These are phyloP conservation scores for Raffaelea ambrosiae DNA, from an alignment of 2,329 filamentous ascomycete species.

Conservation along the genomic window DNA sequence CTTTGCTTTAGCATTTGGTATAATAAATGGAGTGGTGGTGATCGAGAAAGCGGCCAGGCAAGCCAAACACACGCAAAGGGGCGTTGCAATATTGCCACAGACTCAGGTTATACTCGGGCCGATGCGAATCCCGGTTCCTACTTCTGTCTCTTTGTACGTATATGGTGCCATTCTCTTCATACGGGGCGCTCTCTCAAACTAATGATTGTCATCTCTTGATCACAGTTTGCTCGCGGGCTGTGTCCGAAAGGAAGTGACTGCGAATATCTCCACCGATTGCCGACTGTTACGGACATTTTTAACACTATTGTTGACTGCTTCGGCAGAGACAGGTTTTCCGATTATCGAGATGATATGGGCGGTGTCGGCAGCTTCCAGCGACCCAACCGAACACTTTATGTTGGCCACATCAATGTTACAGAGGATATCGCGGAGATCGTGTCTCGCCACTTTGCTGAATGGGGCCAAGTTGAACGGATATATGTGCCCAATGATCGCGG, in stretches of 20 bases:
- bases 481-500: conserved; percentile 83
- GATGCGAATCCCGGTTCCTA: conserved; percentile 72
- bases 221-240: conserved; percentile 51
- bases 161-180: conserved; percentile 42
- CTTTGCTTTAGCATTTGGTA: conserved; percentile 80
- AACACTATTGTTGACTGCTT: conserved; percentile 95
- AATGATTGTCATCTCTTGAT: conserved; percentile 44
- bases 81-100: conserved; percentile 77
- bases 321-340: conserved; percentile 81
- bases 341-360: conserved; percentile 96
- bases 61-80: conserved; percentile 74
- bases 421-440: conserved; percentile 98
- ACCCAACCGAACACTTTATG: conserved; percentile 88
- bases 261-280: conserved; percentile 85
- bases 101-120: conserved; percentile 70
- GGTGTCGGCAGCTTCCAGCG: conserved; percentile 91
- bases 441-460: conserved; percentile 90
- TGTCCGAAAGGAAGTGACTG: conserved; percentile 88
- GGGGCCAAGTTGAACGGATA: conserved; percentile 83
- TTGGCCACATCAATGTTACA: conserved; percentile 87
- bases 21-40: conserved; percentile 96
- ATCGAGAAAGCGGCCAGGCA: conserved; percentile 84
- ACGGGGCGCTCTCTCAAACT: too few species aligned
- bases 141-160: conserved; percentile 72
- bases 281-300: conserved; percentile 79